These are phyloP conservation scores for Clitopilus hobsonii DNA, from an alignment of 768 basidiomycete genomes.

Conservation along the genomic window DNA sequence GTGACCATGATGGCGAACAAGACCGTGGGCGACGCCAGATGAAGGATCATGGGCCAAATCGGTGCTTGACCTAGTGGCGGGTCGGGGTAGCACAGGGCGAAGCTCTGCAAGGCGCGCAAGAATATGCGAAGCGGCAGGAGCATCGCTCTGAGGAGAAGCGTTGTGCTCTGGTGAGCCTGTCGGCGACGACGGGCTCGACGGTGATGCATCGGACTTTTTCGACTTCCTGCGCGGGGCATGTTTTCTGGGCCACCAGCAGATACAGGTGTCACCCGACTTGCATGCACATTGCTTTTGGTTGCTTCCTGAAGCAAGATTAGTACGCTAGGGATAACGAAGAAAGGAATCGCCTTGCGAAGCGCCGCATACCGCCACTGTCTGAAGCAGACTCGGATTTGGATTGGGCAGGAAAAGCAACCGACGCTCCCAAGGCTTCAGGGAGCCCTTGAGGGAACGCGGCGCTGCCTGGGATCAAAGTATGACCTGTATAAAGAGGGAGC, in stretches of 20 bases:
- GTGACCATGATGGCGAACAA: slow-evolving; percentile 41
- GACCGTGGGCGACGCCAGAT: slow-evolving; percentile 34
- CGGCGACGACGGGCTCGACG: slow-evolving; percentile 8
- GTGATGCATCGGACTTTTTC: slow-evolving; percentile 17
- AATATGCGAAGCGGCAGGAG: slow-evolving; percentile 36
- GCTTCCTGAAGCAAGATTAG: slow-evolving; percentile 44
- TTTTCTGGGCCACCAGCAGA: slow-evolving; percentile 53
- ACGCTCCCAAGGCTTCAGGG: slow-evolving; percentile 64
- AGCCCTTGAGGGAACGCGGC: slow-evolving; percentile 82
- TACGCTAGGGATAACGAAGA: slow-evolving; percentile 26
- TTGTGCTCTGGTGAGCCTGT: slow-evolving; percentile 5
- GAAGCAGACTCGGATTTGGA: slow-evolving; percentile 47
- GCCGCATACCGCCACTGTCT: slow-evolving; percentile 62
- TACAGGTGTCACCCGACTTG: slow-evolving; percentile 47
- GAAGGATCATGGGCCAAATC: slow-evolving; percentile 47
- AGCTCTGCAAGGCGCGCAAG: slow-evolving; percentile 59
- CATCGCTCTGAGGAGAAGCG: slow-evolving; percentile 15
- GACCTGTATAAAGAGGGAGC: slow-evolving; percentile 36
- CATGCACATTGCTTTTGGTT: slow-evolving; percentile 36
- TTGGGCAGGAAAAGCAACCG: slow-evolving; percentile 38
- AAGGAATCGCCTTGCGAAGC: slow-evolving; percentile 31
- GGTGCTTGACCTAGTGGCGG: slow-evolving; percentile 22
- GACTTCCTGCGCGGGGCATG: slow-evolving; percentile 27
- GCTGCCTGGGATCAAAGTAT: slow-evolving; percentile 55
- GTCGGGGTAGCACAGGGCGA: slow-evolving; percentile 69